Base-by-base conservation (phyloP, 2,329 filamentous ascomycete genomes). In the Cladosporium halotolerans region DNA sequence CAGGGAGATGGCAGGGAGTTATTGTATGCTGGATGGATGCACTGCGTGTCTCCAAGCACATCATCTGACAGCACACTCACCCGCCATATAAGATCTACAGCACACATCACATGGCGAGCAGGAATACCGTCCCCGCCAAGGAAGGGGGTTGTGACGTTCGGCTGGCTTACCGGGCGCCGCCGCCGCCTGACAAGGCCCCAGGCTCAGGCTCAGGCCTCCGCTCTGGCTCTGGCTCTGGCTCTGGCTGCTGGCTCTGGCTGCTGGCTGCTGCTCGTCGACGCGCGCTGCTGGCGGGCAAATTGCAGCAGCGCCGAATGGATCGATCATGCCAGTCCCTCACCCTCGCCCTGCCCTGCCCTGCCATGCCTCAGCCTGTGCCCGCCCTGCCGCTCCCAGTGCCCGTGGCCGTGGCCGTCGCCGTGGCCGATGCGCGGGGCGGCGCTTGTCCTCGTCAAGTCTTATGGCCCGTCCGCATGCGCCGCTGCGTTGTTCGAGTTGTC, bases 381-480 rank as follows among this genome's bases (percentile, higher is more conserved):
- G 16, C 3, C 16, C 32, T 34, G 45, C 23, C 34, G 19, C 19
- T 18, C 7, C 8, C 39, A 36, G 6, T 41, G 39, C 39, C 19
- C 40, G 19, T 28, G 16, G 13, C 40, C 9, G 13, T 42, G 3
- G 40, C 40, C 16, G 13, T 19, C 3, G 40, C 40, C 40, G 16
- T 42, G 42, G 42, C 42, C 42, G 42, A 44, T 42, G 31, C 47
- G 38, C 47, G 38, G 47, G 38, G 47, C 31, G 38, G 28, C 28
- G 44, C 28, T 19, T 28, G 13, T 31, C 34, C 34, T 42, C 19
- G 47, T 48, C 53, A 51, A 41, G 52, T 50, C 40, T 19, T 56
- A 13, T 44, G 50, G 50, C 38, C 43, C 51, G 48, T 53, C 36
- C 42, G 50, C 50, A 39, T 52, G 50, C 48, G 40, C 38, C 47